These are phyloP conservation scores for Pseudopithomyces maydicus DNA, from an alignment of 2,329 filamentous ascomycete genomes.

Conservation along the genomic window DNA sequence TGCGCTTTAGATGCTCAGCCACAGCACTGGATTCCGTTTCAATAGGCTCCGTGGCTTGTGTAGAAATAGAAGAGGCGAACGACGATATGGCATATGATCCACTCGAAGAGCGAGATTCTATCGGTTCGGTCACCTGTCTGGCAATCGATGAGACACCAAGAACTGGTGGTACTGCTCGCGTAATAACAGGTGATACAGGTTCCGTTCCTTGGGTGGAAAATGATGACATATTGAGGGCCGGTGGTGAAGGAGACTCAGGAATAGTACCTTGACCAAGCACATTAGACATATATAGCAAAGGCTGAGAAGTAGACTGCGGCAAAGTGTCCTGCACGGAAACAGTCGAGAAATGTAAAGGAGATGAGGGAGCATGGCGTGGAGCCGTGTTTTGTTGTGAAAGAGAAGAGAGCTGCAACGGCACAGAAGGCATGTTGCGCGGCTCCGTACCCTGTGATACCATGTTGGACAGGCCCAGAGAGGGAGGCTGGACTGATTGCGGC, in stretches of 20 bases:
- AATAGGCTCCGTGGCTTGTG: constrained; percentile 32
- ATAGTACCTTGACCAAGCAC: constrained; percentile 23
- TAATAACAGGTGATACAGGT: constrained; percentile 32
- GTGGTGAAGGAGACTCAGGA: constrained; percentile 20
- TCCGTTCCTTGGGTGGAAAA: constrained; percentile 27
- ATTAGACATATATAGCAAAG: constrained; percentile 14
- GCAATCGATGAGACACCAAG: constrained; percentile 32
- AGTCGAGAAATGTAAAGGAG: constrained; percentile 23
- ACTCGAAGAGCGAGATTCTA: constrained; percentile 23
- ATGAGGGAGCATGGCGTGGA: constrained; percentile 20
- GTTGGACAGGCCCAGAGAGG: constrained; percentile 22
- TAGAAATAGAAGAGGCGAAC: constrained; percentile 33
- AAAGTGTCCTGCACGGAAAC: constrained; percentile 15
- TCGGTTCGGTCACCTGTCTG: constrained; percentile 35
- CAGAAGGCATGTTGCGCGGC: constrained; percentile 20
- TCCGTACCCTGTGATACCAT: constrained; percentile 20
- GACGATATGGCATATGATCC: constrained; percentile 23
- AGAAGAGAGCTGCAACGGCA: constrained; percentile 26
- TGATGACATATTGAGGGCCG: constrained; percentile 16
- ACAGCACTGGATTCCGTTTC: constrained; percentile 1
- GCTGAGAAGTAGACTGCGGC: constrained; percentile 16
- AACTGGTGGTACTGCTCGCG: constrained; percentile 34
- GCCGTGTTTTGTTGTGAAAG: constrained; percentile 32
- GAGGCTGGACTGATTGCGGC: constrained; percentile 23
- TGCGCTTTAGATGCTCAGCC: background rate